Base-by-base conservation (phyloP, 2,329 filamentous ascomycete species). In the Talaromyces sp. region DNA sequence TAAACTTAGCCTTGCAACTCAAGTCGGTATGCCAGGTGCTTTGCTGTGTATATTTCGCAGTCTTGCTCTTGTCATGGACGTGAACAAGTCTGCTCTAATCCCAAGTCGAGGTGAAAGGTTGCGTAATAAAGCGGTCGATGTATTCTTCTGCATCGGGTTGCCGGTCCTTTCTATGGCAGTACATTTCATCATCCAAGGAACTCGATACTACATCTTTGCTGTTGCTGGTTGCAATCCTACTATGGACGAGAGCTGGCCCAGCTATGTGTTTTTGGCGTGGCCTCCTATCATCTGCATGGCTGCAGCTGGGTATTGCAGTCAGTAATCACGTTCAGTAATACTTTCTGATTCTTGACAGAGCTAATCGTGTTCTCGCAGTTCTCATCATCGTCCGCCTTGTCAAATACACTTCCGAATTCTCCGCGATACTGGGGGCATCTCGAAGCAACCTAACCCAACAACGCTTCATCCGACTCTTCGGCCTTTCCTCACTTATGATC, bases 1-100 rank as follows among this genome's bases (percentile, higher is more conserved):
- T 62, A 87, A 88, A 67, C 70, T 90, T 39, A 80, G 84, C 65
- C 78, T 85, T 27, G 85, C 83, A 3, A 76, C 81, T 9, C 79
- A 80, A 19, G 79, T 86, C 0, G 85, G 82, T 1, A 74, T 86
- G 16, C 78, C 84, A 3, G 83, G 84, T 9, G 79, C 82, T 7
- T 72, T 87, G 9, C 75, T 82, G 27, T 86, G 87, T 71, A 84
- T 91, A 59, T 83, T 89, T 65, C 82, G 85, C 57, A 83, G 81
- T 56, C 81, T 91, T 16, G 85, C 87, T 13, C 77, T 75, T 22
- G 86, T 88, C 39, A 80, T 91, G 74, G 83, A 90, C 70, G 86
- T 85, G 0, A 78, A 86, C 6, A 82, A 83, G 37, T 79, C 83
- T 0, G 80, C 79, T 1, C 72, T 89, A 27, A 77, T 81, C 16